A percentile compares a stretch with the other conserved stretches of the same genome.
phyloP scores from a whole-genome alignment of 2,329 filamentous ascomycete species.

The Neonectria hederae region DNA sequence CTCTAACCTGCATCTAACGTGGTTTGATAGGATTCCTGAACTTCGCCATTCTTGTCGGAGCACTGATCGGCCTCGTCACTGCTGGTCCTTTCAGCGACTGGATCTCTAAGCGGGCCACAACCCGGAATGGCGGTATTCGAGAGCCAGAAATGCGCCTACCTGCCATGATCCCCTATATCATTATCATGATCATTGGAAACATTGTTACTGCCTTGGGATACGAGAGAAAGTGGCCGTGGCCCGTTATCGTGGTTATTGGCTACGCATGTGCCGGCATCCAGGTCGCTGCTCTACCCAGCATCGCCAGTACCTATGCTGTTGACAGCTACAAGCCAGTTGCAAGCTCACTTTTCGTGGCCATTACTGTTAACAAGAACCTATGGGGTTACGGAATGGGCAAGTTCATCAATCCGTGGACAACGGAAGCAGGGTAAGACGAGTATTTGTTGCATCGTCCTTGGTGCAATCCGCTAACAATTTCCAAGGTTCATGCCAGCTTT shows the following conservation, averaged over 20 bases:
- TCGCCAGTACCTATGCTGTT: constrained; percentile 67
- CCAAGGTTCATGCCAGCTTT: constrained; percentile 1
- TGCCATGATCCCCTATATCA: constrained; percentile 55
- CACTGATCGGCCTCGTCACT: constrained; percentile 52
- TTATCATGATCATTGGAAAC: constrained; percentile 56
- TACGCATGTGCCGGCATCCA: constrained; percentile 50
- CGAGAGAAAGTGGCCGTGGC: constrained; percentile 58
- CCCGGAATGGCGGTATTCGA: constrained; percentile 55
- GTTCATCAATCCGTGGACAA: constrained; percentile 22
- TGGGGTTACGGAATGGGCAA: constrained; percentile 26
- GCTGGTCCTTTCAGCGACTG: constrained; percentile 57
- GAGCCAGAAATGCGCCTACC: constrained; percentile 60
- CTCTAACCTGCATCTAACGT: neutral
- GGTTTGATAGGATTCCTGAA: constrained; percentile 55
- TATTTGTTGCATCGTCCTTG: too few relatives aligned
- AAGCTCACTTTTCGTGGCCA: constrained; percentile 45
- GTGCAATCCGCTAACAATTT: neutral
- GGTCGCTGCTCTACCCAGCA: constrained; percentile 63
- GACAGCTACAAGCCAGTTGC: constrained; percentile 73
- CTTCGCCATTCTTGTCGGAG: constrained; percentile 55
- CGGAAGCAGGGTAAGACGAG: constrained; percentile 14
- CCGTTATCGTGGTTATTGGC: constrained; percentile 58
- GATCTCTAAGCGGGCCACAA: constrained; percentile 51
- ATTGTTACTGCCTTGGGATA: constrained; percentile 58
- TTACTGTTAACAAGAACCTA: constrained; percentile 27